A percentile compares a stretch with the other conserved stretches of the same genome.
Conservation (phyloP, 2,329 filamentous ascomycete species). For the Pseudogymnoascus sp. region DNA sequence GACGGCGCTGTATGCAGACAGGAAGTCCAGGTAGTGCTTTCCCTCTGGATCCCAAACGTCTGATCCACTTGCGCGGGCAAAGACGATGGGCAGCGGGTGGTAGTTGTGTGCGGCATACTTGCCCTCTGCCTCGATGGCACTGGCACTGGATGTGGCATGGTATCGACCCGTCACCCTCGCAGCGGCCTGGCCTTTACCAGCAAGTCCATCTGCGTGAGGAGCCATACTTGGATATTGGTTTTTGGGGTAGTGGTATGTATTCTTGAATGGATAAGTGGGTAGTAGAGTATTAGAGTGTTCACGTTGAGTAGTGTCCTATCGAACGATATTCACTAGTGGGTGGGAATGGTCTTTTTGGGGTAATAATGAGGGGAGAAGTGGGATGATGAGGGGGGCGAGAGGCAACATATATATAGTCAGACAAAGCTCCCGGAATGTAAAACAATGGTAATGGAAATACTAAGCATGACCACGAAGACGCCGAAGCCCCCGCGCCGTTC, state of each 20-base stretch:
- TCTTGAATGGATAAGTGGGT: neutral
- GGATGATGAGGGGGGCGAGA: neutral
- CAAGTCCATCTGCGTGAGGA: constrained; percentile 45
- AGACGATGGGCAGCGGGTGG: constrained; percentile 91
- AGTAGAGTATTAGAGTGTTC: neutral
- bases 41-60: constrained; percentile 97
- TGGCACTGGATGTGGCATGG: constrained; percentile 70
- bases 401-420: constrained; percentile 3
- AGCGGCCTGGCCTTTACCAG: constrained; percentile 19
- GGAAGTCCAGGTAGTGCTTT: constrained; percentile 91
- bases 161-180: constrained; percentile 33
- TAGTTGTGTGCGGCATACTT: constrained; percentile 96
- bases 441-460: constrained; percentile 9
- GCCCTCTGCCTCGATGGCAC: constrained; percentile 73
- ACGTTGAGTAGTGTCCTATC: neutral
- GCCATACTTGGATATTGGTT: constrained; percentile 39
- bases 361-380: neutral
- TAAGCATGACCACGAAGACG: neutral
- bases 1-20: constrained; percentile 94
- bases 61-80: constrained; percentile 73
- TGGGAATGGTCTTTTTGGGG: neutral
- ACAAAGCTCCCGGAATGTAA: constrained; percentile 1
- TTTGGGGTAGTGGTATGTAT: neutral
- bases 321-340: neutral
- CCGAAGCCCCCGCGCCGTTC: neutral